Base-by-base conservation (phyloP, 2,329 filamentous ascomycete genomes). In the Byssothecium circinans region DNA sequence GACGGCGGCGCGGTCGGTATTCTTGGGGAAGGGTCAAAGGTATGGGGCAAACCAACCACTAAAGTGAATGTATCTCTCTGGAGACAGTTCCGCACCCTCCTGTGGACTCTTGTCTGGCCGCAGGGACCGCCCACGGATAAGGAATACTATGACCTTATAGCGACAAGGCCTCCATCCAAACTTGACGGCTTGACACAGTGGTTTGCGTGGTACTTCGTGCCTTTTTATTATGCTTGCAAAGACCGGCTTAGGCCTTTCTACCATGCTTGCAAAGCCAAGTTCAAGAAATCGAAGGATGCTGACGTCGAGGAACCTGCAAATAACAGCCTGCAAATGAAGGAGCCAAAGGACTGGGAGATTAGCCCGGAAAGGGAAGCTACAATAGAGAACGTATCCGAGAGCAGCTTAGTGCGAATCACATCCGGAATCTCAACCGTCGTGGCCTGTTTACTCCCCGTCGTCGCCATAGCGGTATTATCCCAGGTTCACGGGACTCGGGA, bases 401-500 rank as follows among this genome's bases (percentile, higher is more conserved):
- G 36, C 27, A 19, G 25, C 19, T 44, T 44, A 5, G 30, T 54
- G 35, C 42, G 30, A 32, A 12, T 40, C n/a, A 52, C 52, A 1
- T 49, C 43, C 7, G 36, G 20, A 4, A 17, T 52, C 15, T 52
- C 52, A 14, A 54, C 49, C 14, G 36, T 54, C 1, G 34, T 54
- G 1, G 52, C 52, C 15, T 54, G 49, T 32, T 32, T 52, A 12
- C 22, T 54, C 4, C 52, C 49, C 11, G 49, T 52, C 23, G 33
- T 54, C 2, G 45, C 52, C 8, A 52, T 54, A 2, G 40, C 49
- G 8, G 43, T 54, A 2, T 29, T 54, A n/a, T 49, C 52, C 29
- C 46, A 54, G 22, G 35, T 54, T 11, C 40, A 49, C 7, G 49
- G 49, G 11, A 7, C 36, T 7, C 38, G 34, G 30, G 32, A 49